Evolutionary conservation across 225 moss, liverwort and hornwort species (phyloP), one percentile per base, ranked within the genome.

Genomic region (Pleurozium schreberi): DNA sequence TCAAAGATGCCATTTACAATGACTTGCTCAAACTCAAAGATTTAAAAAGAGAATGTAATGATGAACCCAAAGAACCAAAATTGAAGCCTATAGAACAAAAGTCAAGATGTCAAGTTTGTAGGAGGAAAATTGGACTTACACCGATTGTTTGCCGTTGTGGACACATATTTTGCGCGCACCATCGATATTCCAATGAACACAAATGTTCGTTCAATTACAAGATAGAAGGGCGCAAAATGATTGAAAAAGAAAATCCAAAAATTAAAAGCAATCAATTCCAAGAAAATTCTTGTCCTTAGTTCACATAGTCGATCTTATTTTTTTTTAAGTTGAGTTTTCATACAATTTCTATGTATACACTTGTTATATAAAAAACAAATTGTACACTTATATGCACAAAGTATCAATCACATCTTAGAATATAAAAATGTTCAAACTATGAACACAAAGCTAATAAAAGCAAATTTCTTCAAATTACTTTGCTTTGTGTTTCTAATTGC

Each of bases 81-180:
- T n/a, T n/a, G n/a, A n/a, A n/a, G n/a, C n/a, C n/a, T n/a, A n/a
- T n/a, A n/a, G n/a, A n/a, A n/a, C n/a, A n/a, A n/a, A n/a, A n/a
- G 30, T 1, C n/a, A n/a, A n/a, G n/a, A n/a, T n/a, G n/a, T 1
- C 1, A 21, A 38, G 10, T 6, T 16, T 14, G 2, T 1, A 19
- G 33, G 40, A 17, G 59, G 16, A 27, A 78, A 55, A 55, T n/a
- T n/a, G n/a, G n/a, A 78, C 45, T 77, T 12, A 20, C 30, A 55
- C 43, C 77, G 11, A 58, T 88, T 68, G 22, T 40, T 20, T 84
- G 88, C 30, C 64, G 1, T 18, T 77, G 88, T 6, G 12, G 38
- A 12, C 11, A 65, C 21, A 8, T 9, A 38, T 77, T 66, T 84
- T 88, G 77, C 2, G 8, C 23, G 2, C 6, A 0, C 13, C 88